phyloP scores from a whole-genome alignment of 306 rosid genomes.

The Lagenaria siceraria region DNA sequence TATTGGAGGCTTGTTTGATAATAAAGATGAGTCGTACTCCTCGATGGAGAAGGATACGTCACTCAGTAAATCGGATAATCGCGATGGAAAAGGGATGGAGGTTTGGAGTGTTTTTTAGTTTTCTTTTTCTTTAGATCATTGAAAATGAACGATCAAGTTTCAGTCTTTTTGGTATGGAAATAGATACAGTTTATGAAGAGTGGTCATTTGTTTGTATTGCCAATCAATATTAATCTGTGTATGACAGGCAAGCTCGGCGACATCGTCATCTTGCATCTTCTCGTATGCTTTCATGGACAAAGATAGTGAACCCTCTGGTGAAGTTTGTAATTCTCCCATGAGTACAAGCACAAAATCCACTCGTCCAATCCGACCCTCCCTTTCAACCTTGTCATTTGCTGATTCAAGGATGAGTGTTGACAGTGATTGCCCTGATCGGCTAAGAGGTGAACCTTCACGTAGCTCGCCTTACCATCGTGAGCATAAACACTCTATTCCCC shows the following conservation, averaged over 20 bases:
- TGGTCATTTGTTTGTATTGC: not conserved
- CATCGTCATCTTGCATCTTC: slow-evolving; percentile 20
- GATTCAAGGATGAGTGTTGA: slow-evolving; percentile 26
- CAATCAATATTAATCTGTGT: slow-evolving; percentile 14
- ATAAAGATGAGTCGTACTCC: slow-evolving; percentile 37
- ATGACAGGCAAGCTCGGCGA: slow-evolving; percentile 47
- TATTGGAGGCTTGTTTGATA: slow-evolving; percentile 24
- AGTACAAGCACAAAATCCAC: slow-evolving; percentile 19
- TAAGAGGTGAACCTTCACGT: slow-evolving; percentile 15
- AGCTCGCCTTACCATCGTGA: slow-evolving; percentile 20
- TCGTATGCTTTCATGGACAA: slow-evolving; percentile 18
- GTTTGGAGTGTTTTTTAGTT: slow-evolving; percentile 20
- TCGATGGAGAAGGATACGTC: slow-evolving; percentile 43
- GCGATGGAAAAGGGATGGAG: slow-evolving; percentile 34
- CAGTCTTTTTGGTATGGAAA: not conserved
- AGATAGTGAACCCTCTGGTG: slow-evolving; percentile 14
- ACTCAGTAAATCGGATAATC: slow-evolving; percentile 32
- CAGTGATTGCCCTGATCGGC: slow-evolving; percentile 25
- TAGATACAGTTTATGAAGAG: not conserved
- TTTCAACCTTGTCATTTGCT: slow-evolving; percentile 29
- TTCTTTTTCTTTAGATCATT: not conserved
- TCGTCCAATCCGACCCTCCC: slow-evolving; percentile 19
- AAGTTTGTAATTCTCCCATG: slow-evolving; percentile 10
- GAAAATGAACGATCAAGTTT: not conserved
- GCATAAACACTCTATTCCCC: slow-evolving; percentile 13